Base-by-base conservation (phyloP, 75 land plant species). In the Cryptomeria japonica region DNA sequence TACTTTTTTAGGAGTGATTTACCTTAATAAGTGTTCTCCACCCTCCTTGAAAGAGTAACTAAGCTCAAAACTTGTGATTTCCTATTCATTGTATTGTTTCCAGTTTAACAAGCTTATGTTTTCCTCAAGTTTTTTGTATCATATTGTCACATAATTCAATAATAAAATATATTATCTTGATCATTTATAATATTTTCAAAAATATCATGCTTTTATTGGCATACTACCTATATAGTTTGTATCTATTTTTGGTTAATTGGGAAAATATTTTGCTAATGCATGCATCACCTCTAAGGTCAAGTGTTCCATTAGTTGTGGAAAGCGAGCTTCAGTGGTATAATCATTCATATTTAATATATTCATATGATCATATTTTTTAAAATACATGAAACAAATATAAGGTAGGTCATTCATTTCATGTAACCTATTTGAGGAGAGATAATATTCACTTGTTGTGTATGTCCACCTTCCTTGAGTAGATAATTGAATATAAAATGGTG, bases 131-230 rank as follows among this genome's bases (percentile, higher is more conserved):
- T 44, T 3, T 44, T 39, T 39, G 1, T 39, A 39, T 39, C 2
- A 39, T 39, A 39, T 39, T 39, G 41, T 39, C 41, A 5, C 5
- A 44, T 44, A 44, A 44, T 44, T 3, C 5, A 44, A 44, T 5
- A 44, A 0, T 3, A 44, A 44, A 44, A 5, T 44, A 5, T 44
- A 44, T 44, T 3, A 5, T 44, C 5, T 3, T 5, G 46, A 44
- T 44, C 4, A 44, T 0, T 3, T 44, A 44, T 44, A 44, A 44
- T 44, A 5, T 44, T 44, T 95, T 77, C 90, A 93, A 2, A 97
- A 90, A 88, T 97, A 98, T 90, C 96, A 97, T 89, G 96, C 99
- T 41, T 87, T 97, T 22, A 94, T 98, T 89, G 97, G 97, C 87
- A 96, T 98, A 16, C 99, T n/a, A 85, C 96, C 96, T 97, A 85